Conservation (phyloP, 2,329 filamentous ascomycete genomes). For the Aureobasidium pullulans region DNA sequence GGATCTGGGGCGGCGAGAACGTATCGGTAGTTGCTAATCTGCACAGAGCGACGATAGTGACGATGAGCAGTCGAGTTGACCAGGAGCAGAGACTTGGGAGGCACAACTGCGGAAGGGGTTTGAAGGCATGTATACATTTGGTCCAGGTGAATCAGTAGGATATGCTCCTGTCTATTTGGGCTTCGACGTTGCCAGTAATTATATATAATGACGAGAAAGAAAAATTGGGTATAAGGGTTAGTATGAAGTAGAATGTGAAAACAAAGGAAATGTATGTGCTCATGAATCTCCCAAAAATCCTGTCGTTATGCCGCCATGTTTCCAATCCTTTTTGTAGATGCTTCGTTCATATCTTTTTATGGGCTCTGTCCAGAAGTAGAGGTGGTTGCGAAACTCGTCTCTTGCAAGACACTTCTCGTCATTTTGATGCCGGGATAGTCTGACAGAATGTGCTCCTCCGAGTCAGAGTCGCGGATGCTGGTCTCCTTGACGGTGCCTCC, state of each 20-base stretch:
- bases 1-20: no score
- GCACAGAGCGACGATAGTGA: no score
- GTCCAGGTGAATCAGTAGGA: no score
- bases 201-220: not conserved
- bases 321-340: not conserved
- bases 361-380: not conserved
- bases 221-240: not conserved
- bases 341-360: not conserved
- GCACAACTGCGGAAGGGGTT: no score
- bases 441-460: constrained; percentile 11
- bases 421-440: constrained; percentile 11
- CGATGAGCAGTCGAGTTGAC: no score
- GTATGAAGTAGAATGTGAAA: not conserved
- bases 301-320: not conserved
- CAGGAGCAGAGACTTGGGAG: no score
- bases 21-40: no score
- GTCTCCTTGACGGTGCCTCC: constrained; percentile 5
- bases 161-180: not conserved
- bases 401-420: constrained; percentile 10
- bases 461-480: constrained; percentile 8
- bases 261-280: not conserved
- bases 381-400: constrained; percentile 5
- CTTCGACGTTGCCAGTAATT: not conserved
- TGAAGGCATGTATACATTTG: no score
- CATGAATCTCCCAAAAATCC: not conserved